Percentiles rank a stretch among this genome's conserved stretches.
phyloP scores from a whole-genome alignment of 768 basidiomycete species.

The Podaxis sp. region DNA sequence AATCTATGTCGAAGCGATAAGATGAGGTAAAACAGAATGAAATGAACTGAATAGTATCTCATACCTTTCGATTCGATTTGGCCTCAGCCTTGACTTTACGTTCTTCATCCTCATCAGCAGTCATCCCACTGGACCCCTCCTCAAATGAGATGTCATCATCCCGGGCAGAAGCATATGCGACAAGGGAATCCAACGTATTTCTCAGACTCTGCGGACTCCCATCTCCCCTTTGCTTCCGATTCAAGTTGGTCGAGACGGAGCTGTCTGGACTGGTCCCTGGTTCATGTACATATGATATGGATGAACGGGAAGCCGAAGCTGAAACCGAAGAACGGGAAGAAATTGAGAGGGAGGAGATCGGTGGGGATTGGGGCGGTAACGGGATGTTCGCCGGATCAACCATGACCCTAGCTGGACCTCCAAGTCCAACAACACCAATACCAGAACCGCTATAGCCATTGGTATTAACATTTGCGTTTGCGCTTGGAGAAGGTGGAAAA shows the following conservation, averaged over 20 bases:
- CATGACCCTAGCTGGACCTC: conserved; percentile 24
- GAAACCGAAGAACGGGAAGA: conserved; percentile 70
- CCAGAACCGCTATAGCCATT: conserved; percentile 11
- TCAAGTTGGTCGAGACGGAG: background rate
- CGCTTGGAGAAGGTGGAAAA: conserved; percentile 11
- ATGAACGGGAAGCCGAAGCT: conserved; percentile 41
- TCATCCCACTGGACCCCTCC: background rate
- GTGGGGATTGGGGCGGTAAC: conserved; percentile 69
- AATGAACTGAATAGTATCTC: conserved; percentile 14
- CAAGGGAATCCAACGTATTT: conserved; percentile 41
- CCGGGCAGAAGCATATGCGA: conserved; percentile 33
- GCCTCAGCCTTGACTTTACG: conserved; percentile 66
- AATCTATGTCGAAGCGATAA: conserved; percentile 48
- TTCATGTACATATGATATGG: conserved; percentile 37
- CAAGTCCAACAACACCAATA: background rate
- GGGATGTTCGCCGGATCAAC: conserved; percentile 58
- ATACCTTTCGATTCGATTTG: conserved; percentile 85
- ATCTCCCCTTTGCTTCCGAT: conserved; percentile 13
- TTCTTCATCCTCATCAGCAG: conserved; percentile 31
- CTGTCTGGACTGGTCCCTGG: conserved; percentile 37
- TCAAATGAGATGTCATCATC: background rate
- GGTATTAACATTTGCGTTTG: conserved; percentile 1
- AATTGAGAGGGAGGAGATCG: conserved; percentile 66
- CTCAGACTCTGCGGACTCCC: conserved; percentile 24
- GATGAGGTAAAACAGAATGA: background rate